Percentiles rank a stretch among this genome's conserved stretches.
Conservation (phyloP, 176 grass and related monocot species). For the Rhipidocladum racemiflorum region DNA sequence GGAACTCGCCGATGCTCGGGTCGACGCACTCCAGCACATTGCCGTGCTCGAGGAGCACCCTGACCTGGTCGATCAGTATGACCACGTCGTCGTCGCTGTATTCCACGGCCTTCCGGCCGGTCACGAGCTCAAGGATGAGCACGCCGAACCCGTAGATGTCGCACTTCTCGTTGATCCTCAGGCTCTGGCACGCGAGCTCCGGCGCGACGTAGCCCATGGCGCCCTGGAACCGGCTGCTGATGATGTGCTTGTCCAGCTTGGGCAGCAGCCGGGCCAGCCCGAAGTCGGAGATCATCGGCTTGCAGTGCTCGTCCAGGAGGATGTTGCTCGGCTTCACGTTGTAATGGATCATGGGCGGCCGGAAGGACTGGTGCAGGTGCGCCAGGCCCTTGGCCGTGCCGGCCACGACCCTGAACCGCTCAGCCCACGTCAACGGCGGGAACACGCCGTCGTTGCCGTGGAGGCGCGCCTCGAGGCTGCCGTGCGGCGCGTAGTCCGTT, state of each 20-base stretch:
- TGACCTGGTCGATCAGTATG: slow-evolving; percentile 71
- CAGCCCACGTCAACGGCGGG: slow-evolving; percentile 55
- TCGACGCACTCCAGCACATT: slow-evolving; percentile 76
- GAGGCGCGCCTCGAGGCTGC: slow-evolving; percentile 72
- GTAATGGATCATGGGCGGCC: slow-evolving; percentile 90
- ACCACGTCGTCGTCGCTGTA: slow-evolving; percentile 83
- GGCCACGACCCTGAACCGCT: slow-evolving; percentile 67
- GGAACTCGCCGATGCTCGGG: slow-evolving; percentile 53
- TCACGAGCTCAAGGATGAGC: slow-evolving; percentile 82
- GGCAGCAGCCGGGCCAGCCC: slow-evolving; percentile 68
- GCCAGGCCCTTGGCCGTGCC: slow-evolving; percentile 67
- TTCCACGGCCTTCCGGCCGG: slow-evolving; percentile 54
- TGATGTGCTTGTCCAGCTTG: slow-evolving; percentile 42
- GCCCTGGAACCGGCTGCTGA: slow-evolving; percentile 60
- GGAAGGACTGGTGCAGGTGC: slow-evolving; percentile 84
- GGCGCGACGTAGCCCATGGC: slow-evolving; percentile 74
- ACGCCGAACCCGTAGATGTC: slow-evolving; percentile 95
- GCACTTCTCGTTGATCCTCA: slow-evolving; percentile 89
- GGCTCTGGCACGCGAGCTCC: slow-evolving; percentile 87
- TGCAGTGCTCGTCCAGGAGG: slow-evolving; percentile 68
- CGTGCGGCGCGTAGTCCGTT: slow-evolving; percentile 70
- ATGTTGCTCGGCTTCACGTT: slow-evolving; percentile 93
- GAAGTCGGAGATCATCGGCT: slow-evolving; percentile 75
- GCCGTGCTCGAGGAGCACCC: slow-evolving; percentile 59
- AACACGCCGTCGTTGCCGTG: slow-evolving; percentile 20